Conservation (phyloP, 1,139 yeast species). For the Oligophagozyma castellii region DNA sequence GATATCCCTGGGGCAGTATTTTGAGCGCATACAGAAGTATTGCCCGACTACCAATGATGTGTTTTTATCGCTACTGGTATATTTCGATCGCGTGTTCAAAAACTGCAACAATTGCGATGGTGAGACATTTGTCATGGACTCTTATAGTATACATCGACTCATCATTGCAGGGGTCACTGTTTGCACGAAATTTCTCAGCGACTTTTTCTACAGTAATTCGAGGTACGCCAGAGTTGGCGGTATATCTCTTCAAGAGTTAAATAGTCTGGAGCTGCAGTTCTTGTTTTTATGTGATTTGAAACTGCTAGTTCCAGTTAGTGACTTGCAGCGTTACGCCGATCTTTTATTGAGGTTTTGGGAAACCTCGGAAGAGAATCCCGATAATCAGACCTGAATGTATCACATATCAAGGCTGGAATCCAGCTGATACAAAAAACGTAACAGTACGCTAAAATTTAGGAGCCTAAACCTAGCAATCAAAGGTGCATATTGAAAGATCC, state of each 20-base stretch:
- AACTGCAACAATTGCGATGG: conserved; percentile 40
- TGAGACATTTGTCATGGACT: conserved; percentile 76
- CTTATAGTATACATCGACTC: conserved; percentile 85
- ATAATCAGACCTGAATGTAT: too few relatives aligned
- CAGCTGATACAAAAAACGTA: too few relatives aligned
- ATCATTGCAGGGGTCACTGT: conserved; percentile 96
- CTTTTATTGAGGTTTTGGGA: conserved; percentile 74
- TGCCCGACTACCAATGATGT: conserved; percentile 98
- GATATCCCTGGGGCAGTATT: conserved; percentile 76
- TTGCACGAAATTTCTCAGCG: conserved; percentile 88
- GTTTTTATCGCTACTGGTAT: conserved; percentile 74
- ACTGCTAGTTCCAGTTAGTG: conserved; percentile 79
- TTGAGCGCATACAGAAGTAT: conserved; percentile 80
- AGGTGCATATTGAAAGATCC: too few relatives aligned
- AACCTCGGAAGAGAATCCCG: conserved; percentile 4
- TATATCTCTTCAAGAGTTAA: conserved; percentile 81
- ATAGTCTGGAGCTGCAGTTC: conserved; percentile 84
- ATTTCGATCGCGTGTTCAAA: conserved; percentile 87
- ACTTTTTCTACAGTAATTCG: conserved; percentile 88
- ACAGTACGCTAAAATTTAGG: too few relatives aligned
- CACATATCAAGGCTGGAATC: too few relatives aligned
- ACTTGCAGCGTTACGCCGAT: conserved; percentile 83
- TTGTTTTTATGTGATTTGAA: conserved; percentile 72
- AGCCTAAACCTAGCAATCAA: too few relatives aligned
- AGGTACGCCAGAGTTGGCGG: conserved; percentile 98